Evolutionary conservation across 2,329 filamentous ascomycete species (phyloP).

Genomic region (Plenodomus tracheiphilus): DNA sequence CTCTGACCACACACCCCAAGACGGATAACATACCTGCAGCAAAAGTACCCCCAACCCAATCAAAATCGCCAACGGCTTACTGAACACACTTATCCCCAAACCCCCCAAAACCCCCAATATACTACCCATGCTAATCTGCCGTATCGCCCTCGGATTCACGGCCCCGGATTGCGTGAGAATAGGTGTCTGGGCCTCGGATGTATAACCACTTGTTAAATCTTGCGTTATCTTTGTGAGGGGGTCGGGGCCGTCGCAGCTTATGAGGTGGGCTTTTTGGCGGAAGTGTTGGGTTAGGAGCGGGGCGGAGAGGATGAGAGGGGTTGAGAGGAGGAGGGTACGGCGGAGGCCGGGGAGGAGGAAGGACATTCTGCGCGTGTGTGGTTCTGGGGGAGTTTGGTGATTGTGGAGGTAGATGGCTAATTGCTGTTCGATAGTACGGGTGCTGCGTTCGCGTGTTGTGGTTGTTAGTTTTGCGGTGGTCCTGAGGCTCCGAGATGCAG

Average conservation of each 20-base stretch:
- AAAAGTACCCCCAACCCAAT: constrained; percentile 66
- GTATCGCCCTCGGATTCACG: constrained; percentile 47
- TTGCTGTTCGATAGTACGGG: constrained; percentile 16
- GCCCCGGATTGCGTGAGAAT: constrained; percentile 44
- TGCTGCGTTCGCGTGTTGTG: neutral
- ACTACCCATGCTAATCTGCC: constrained; percentile 53
- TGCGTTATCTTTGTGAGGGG: constrained; percentile 46
- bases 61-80: constrained; percentile 68
- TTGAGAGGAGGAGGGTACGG: constrained; percentile 41
- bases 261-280: constrained; percentile 26
- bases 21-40: constrained; percentile 58
- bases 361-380: constrained; percentile 41
- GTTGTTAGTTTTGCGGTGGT: constrained; percentile 1
- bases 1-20: too few species aligned
- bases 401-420: constrained; percentile 23
- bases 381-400: too few species aligned
- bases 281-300: constrained; percentile 36
- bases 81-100: constrained; percentile 70
- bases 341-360: constrained; percentile 46
- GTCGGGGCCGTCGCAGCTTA: constrained; percentile 44
- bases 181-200: constrained; percentile 45
- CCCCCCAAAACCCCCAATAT: constrained; percentile 55
- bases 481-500: neutral
- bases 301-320: constrained; percentile 41
- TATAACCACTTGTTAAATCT: constrained; percentile 38